Conservation (phyloP, 75 land plant genomes). For the Azolla pinnata region DNA sequence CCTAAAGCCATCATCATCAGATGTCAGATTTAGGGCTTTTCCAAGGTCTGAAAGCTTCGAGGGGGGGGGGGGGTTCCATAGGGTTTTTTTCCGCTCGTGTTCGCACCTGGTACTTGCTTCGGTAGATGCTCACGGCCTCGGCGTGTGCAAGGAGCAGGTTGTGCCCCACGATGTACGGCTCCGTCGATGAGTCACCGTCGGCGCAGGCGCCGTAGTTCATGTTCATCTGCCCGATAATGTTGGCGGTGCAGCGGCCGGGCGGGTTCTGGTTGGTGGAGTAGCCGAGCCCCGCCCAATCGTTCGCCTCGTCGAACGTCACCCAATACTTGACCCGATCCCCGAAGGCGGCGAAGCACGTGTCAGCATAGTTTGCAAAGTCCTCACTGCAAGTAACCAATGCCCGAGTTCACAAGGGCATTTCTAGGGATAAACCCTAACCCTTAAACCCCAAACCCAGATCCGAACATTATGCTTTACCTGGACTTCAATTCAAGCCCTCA, state of each 20-base stretch:
- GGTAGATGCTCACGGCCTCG: constrained; percentile 31
- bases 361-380: constrained; percentile 33
- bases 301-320: constrained; percentile 35
- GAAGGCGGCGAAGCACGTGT: constrained; percentile 31
- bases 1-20: too few relatives aligned
- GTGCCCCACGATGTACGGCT: constrained; percentile 48
- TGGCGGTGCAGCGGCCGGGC: constrained; percentile 30
- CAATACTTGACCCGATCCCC: constrained; percentile 36
- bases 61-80: too few relatives aligned
- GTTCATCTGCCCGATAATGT: background rate
- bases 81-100: too few relatives aligned
- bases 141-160: constrained; percentile 46
- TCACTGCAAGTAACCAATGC: constrained; percentile 27
- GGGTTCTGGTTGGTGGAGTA: constrained; percentile 20
- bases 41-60: too few relatives aligned
- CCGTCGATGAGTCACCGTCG: constrained; percentile 35
- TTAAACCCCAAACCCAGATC: too few relatives aligned
- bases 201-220: constrained; percentile 16
- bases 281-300: constrained; percentile 8
- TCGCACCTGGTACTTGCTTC: constrained; percentile 34
- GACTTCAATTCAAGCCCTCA: too few relatives aligned
- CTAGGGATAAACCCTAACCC: too few relatives aligned
- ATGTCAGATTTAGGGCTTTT: too few relatives aligned
- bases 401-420: too few relatives aligned
- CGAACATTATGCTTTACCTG: too few relatives aligned